phyloP scores from a whole-genome alignment of 148 eudicot genomes.

The Polygonum maritimum region DNA sequence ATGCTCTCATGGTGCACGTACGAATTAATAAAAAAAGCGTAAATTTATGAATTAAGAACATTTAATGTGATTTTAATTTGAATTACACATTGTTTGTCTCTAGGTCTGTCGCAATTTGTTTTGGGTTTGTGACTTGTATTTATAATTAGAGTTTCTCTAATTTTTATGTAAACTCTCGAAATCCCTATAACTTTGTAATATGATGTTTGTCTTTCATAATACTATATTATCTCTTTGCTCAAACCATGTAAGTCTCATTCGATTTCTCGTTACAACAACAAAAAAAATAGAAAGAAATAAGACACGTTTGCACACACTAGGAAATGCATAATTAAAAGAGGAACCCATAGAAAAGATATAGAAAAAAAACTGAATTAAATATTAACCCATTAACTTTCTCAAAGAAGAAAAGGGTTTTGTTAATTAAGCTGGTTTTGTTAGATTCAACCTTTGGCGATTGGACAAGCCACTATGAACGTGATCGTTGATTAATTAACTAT shows the following conservation, averaged over 20 bases:
- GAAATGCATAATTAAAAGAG: neutral
- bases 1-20: neutral
- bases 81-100: too few relatives aligned
- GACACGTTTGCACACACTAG: neutral
- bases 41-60: neutral
- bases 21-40: neutral
- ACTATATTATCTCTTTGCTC: too few relatives aligned
- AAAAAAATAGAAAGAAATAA: neutral
- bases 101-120: too few relatives aligned
- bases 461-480: constrained; percentile 5
- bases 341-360: neutral
- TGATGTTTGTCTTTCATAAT: too few relatives aligned
- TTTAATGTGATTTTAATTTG: too few relatives aligned
- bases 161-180: too few relatives aligned
- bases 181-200: too few relatives aligned
- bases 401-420: neutral
- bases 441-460: constrained; percentile 5
- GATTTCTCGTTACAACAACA: too few relatives aligned
- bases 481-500: neutral
- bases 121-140: too few relatives aligned
- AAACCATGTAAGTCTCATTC: too few relatives aligned
- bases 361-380: neutral
- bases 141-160: too few relatives aligned
- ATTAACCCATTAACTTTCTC: neutral
- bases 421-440: neutral